Conservation (phyloP, 2,329 filamentous ascomycete genomes). For the Diaporthe velutina region DNA sequence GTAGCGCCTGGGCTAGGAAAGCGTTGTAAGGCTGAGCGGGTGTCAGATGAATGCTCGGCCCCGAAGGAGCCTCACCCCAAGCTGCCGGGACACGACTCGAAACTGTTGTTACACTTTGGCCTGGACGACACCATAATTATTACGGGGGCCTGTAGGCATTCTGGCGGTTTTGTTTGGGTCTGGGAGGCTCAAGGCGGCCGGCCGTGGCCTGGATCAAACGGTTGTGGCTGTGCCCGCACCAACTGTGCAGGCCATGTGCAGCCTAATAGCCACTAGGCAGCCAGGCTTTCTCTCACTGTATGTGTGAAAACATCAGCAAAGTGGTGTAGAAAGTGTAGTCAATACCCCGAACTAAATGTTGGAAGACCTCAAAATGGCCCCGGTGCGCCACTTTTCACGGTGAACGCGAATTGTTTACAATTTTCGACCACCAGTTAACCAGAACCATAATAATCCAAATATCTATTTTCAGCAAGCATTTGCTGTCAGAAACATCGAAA, state of each 20-base stretch:
- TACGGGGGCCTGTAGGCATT: neutral
- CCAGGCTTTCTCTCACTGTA: neutral
- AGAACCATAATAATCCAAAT: neutral
- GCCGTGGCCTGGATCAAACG: neutral
- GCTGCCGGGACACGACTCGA: neutral
- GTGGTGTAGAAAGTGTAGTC: no score
- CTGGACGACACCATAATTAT: neutral
- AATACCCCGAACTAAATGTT: neutral
- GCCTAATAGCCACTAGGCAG: neutral
- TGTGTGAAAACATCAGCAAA: neutral
- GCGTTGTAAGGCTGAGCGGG: neutral
- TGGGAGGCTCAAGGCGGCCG: neutral
- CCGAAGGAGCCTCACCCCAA: neutral
- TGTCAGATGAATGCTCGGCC: neutral
- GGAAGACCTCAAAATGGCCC: neutral
- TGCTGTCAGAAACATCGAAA: neutral
- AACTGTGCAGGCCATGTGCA: neutral
- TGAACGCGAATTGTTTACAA: neutral
- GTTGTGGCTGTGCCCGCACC: neutral
- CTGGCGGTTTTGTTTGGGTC: neutral
- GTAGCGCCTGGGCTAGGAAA: neutral
- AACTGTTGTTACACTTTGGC: conserved; percentile 11
- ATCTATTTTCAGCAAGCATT: neutral
- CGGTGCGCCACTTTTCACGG: no score
- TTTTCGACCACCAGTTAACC: no score